Evolutionary conservation across 2,329 filamentous ascomycete genomes (phyloP).

Genomic region (Rutstroemia sp.): DNA sequence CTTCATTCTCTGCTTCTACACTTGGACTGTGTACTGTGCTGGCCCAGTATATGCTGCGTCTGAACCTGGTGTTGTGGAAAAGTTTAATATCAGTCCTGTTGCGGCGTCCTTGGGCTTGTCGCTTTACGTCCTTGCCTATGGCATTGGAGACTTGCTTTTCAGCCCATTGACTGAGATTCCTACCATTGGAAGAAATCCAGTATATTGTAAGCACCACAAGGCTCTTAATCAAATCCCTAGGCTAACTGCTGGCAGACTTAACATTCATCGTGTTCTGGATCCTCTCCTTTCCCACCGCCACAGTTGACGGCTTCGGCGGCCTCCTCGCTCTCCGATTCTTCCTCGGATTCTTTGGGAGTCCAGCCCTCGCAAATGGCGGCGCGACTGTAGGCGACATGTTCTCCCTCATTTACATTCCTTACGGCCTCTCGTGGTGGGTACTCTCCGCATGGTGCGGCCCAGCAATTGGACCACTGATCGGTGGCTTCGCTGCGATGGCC

Average conservation of each 20-base stretch:
- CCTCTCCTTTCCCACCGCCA: slow-evolving; percentile 54
- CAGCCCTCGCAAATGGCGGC: slow-evolving; percentile 53
- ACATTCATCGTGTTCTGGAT: slow-evolving; percentile 49
- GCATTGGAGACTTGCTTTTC: too few relatives aligned
- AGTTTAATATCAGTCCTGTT: too few relatives aligned
- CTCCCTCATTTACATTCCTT: slow-evolving; percentile 47
- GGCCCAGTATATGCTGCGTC: too few relatives aligned
- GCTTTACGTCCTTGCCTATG: too few relatives aligned
- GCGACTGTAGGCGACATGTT: slow-evolving; percentile 48
- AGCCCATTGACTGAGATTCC: too few relatives aligned
- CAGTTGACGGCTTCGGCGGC: slow-evolving; percentile 55
- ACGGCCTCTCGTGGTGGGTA: slow-evolving; percentile 53
- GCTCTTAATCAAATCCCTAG: too few relatives aligned
- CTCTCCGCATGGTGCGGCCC: slow-evolving; percentile 42
- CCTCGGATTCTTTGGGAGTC: slow-evolving; percentile 59
- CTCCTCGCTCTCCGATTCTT: slow-evolving; percentile 58
- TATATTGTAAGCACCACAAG: too few relatives aligned
- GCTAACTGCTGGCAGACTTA: slow-evolving; percentile 35
- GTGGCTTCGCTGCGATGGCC: slow-evolving; percentile 50
- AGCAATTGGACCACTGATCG: slow-evolving; percentile 53
- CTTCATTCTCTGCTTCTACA: too few relatives aligned
- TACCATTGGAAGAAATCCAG: too few relatives aligned
- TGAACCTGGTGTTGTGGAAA: too few relatives aligned
- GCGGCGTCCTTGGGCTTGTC: too few relatives aligned
- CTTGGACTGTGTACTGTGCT: too few relatives aligned